Base-by-base conservation (phyloP, 345 rosid genomes). In the Turnera subulata region DNA sequence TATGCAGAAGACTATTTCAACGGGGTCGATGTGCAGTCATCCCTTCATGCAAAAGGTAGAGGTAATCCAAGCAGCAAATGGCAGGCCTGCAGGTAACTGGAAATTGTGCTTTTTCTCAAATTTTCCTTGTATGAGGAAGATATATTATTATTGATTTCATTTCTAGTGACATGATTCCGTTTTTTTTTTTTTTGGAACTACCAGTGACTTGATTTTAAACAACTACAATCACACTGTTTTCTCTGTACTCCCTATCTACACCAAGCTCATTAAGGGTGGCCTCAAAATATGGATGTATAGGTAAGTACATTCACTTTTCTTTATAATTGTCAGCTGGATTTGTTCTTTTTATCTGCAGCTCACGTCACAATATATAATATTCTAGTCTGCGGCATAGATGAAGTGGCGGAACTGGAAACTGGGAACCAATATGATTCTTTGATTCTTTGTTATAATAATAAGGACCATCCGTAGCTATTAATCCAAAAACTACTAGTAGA, bases 281-380 rank as follows among this genome's bases (percentile, higher is more conserved):
- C 69, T 84, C 40, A 82, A 70, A 68, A 78, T 84, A 62, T 82
- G 91, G 91, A 71, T 84, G 14, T 84, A 82, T 55, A 84, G 84
- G 86, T 83, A 43, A 39, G 13, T 55, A 13, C 23, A 16, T 23
- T 43, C 46, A 0, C 23, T 42, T 52, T 43, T 29, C 48, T 26
- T 29, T 21, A 2, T 44, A 11, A 11, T n/a, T 23, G 21, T 26
- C 18, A 19, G n/a, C n/a, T n/a, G n/a, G n/a, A n/a, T n/a, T 29
- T 17, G 1, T 29, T 16, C 45, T 16, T 11, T 23, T 15, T 14
- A 10, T 11, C n/a, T 20, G 9, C 52, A 20, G 20, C 13, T 11
- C 5, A 11, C 45, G 5, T 42, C 14, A 42, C 5, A 4, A 4
- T 15, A 40, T 11, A 42, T 13, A 9, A 42, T 42, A 1, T 8